Conservation (phyloP, 176 grass and related monocot genomes). For the Eleusine coracana region DNA sequence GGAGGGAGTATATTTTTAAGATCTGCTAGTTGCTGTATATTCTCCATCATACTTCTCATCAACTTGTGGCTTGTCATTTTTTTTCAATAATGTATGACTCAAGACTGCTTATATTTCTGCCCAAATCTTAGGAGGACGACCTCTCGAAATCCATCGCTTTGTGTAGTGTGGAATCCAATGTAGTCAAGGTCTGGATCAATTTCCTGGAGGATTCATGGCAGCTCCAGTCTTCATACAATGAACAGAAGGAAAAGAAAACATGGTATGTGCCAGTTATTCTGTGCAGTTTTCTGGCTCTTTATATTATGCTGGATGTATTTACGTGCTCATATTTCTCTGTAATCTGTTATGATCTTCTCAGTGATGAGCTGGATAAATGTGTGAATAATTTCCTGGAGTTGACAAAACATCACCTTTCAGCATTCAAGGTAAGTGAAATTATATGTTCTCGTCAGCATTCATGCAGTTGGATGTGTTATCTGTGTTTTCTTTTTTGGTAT, state of each 20-base stretch:
- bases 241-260: constrained; percentile 80
- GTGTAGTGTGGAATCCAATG: constrained; percentile 75
- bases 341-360: constrained; percentile 36
- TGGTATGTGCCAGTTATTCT: constrained; percentile 52
- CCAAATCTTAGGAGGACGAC: constrained; percentile 80
- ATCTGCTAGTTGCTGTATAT: background rate
- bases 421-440: constrained; percentile 66
- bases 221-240: constrained; percentile 71
- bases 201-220: constrained; percentile 92
- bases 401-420: constrained; percentile 84
- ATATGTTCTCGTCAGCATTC: constrained; percentile 24
- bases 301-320: constrained; percentile 31
- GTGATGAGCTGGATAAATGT: constrained; percentile 86
- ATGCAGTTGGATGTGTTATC: constrained; percentile 20
- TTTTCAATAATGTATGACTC: background rate
- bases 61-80: background rate
- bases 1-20: no score
- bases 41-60: background rate
- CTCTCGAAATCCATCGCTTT: constrained; percentile 71
- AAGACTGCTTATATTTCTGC: constrained; percentile 29
- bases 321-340: constrained; percentile 8
- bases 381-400: constrained; percentile 68
- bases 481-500: constrained; percentile 37
- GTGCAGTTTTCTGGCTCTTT: constrained; percentile 20
- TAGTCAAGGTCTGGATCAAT: constrained; percentile 84